Percentiles rank a stretch among this genome's conserved stretches.
Evolutionary conservation across 352 stramenopile genomes (phyloP).

Genomic region (Phytopythium mirpurense): DNA sequence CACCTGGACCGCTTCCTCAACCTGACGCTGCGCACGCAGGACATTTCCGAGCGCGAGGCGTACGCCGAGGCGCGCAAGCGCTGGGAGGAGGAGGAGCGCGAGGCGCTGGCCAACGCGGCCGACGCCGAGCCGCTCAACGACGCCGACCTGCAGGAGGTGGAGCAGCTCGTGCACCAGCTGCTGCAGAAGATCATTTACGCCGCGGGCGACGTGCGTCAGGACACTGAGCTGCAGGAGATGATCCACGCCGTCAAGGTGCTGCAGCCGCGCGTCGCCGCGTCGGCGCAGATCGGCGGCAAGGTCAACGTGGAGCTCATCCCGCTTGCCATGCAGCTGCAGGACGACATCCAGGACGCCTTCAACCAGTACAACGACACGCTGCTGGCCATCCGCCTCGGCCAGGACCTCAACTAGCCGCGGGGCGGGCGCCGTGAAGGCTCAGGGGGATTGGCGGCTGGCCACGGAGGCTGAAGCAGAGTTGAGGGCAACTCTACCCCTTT

Average conservation of each 20-base stretch:
- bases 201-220: constrained; percentile 67
- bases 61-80: constrained; percentile 84
- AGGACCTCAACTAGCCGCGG: constrained; percentile 59
- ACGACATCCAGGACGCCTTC: constrained; percentile 84
- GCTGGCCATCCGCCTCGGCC: constrained; percentile 77
- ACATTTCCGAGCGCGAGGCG: constrained; percentile 40
- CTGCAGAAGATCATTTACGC: constrained; percentile 72
- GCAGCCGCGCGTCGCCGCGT: constrained; percentile 79
- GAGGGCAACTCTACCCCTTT: not conserved
- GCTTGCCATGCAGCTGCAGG: constrained; percentile 84
- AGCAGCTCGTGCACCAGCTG: constrained; percentile 81
- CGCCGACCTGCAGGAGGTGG: constrained; percentile 73
- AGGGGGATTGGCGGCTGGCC: not conserved
- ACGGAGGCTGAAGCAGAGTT: not conserved
- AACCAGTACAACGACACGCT: constrained; percentile 87
- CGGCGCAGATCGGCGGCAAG: constrained; percentile 85
- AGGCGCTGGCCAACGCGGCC: constrained; percentile 46
- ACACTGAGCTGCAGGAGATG: constrained; percentile 85
- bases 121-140: constrained; percentile 75
- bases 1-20: constrained; percentile 86
- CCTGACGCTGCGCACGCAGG: constrained; percentile 40
- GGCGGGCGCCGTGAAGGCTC: constrained; percentile 37
- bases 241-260: constrained; percentile 86
- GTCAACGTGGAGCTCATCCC: constrained; percentile 84
- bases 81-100: constrained; percentile 86